Evolutionary conservation across 371 early-diverging fungal species (phyloP).

Genomic region (Lichtheimia ramosa): DNA sequence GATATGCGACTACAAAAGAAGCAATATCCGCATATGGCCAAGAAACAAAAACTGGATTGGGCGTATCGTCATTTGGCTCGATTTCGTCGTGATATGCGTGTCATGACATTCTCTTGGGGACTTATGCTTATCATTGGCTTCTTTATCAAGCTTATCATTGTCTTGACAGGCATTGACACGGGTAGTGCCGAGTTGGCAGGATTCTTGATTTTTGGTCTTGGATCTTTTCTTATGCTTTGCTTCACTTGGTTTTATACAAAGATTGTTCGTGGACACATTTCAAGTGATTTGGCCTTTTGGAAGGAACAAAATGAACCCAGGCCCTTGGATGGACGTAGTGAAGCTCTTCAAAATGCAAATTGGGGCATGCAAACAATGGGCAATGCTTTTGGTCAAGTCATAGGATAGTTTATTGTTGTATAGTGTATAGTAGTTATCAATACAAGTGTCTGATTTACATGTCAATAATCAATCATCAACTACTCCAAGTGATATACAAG

Average conservation of each 20-base stretch:
- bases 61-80: constrained; percentile 34
- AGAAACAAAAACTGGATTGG: constrained; percentile 26
- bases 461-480: background rate
- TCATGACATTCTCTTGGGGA: constrained; percentile 50
- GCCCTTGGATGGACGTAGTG: constrained; percentile 15
- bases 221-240: constrained; percentile 24
- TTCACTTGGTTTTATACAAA: constrained; percentile 48
- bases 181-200: constrained; percentile 25
- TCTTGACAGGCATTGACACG: constrained; percentile 29
- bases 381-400: constrained; percentile 32
- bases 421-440: background rate
- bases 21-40: constrained; percentile 3
- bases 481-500: background rate
- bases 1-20: constrained; percentile 14
- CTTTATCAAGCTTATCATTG: constrained; percentile 39
- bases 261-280: constrained; percentile 27
- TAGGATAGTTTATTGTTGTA: constrained; percentile 11
- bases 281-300: constrained; percentile 30
- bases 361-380: constrained; percentile 32
- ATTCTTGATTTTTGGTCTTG: constrained; percentile 37
- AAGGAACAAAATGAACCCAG: constrained; percentile 20
- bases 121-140: constrained; percentile 31
- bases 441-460: background rate
- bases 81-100: constrained; percentile 44
- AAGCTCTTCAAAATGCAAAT: constrained; percentile 26